These are phyloP conservation scores for Solanum gracilifrons DNA, from an alignment of 257 asterid genomes.

Conservation along the genomic window DNA sequence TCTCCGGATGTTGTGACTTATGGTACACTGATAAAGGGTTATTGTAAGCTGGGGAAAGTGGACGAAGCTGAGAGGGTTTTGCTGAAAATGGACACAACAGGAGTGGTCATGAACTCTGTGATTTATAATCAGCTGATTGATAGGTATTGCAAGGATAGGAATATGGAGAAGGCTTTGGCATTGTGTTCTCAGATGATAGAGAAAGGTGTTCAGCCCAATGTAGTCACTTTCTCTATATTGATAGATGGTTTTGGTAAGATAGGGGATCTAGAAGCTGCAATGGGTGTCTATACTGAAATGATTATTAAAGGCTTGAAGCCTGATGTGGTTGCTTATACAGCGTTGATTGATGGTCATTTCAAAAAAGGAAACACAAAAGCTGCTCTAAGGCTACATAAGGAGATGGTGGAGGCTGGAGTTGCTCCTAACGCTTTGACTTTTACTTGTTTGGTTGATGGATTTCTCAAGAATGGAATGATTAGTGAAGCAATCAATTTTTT, in stretches of 20 bases:
- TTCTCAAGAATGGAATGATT: slow-evolving; percentile 50
- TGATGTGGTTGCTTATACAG: slow-evolving; percentile 59
- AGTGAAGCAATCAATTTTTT: slow-evolving; percentile 41
- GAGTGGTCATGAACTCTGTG: slow-evolving; percentile 22
- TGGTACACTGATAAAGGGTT: slow-evolving; percentile 56
- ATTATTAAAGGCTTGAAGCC: slow-evolving; percentile 44
- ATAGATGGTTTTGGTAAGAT: slow-evolving; percentile 55
- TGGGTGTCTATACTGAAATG: slow-evolving; percentile 65
- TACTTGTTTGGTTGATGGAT: slow-evolving; percentile 50
- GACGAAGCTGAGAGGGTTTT: slow-evolving; percentile 48
- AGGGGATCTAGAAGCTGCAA: slow-evolving; percentile 52
- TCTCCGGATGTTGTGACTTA: slow-evolving; percentile 50
- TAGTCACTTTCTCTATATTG: slow-evolving; percentile 47
- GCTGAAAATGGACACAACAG: slow-evolving; percentile 27
- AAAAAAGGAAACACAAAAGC: slow-evolving; percentile 43
- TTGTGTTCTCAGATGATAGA: slow-evolving; percentile 55
- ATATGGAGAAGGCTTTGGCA: slow-evolving; percentile 50
- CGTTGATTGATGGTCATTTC: slow-evolving; percentile 65
- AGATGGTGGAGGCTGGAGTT: slow-evolving; percentile 44
- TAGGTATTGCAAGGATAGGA: slow-evolving; percentile 51
- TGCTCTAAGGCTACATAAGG: slow-evolving; percentile 49
- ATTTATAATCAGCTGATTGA: slow-evolving; percentile 52
- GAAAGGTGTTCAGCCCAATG: slow-evolving; percentile 37
- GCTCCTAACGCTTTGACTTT: slow-evolving; percentile 37
- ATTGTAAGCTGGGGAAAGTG: slow-evolving; percentile 31